Evolutionary conservation across 2,329 filamentous ascomycete species (phyloP), one percentile per base, ranked within the genome.

Genomic region (Epicoccum nigrum): DNA sequence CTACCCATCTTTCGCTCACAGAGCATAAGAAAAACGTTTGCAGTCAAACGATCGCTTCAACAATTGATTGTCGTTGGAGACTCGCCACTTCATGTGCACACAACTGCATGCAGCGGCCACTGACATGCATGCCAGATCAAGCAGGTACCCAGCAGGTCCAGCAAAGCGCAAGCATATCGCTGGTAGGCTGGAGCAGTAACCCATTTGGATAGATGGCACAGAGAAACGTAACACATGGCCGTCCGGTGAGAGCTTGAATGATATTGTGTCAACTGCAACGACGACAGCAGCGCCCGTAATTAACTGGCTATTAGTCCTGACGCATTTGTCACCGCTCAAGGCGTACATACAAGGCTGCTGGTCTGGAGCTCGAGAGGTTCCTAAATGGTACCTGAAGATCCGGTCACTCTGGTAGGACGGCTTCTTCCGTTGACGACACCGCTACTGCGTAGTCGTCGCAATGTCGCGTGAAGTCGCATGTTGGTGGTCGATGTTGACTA

Each of bases 161-260:
- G 41, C 38, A 51, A 31, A 25, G 59, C 56, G 49, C 55, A 59
- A 56, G 45, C 43, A 41, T 49, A 51, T 31, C 54, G 50, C 50
- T 54, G 46, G 30, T 39, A 59, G 54, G 54, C 53, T 56, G 46
- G 51, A 58, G 62, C 45, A 45, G 16, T n/a, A 11, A 2, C 23
- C 41, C 34, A 30, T 45, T 45, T 51, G 42, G 3, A 23, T 13
- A 34, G 31, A 42, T 38, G n/a, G 39, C 23, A 42, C 27, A 23
- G 20, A 8, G 45, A 25, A 45, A 23, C 54, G 66, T 70, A 44
- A 59, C 63, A 67, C 65, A 62, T 37, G 54, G 49, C 39, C 54
- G 39, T 65, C 63, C 66, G 67, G 63, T 65, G 58, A 65, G 39
- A 56, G 52, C 43, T 52, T 35, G 43, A 55, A 58, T 51, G 33